Evolutionary conservation across 352 stramenopile genomes (phyloP).

Genomic region (Elongisporangium undulatum): DNA sequence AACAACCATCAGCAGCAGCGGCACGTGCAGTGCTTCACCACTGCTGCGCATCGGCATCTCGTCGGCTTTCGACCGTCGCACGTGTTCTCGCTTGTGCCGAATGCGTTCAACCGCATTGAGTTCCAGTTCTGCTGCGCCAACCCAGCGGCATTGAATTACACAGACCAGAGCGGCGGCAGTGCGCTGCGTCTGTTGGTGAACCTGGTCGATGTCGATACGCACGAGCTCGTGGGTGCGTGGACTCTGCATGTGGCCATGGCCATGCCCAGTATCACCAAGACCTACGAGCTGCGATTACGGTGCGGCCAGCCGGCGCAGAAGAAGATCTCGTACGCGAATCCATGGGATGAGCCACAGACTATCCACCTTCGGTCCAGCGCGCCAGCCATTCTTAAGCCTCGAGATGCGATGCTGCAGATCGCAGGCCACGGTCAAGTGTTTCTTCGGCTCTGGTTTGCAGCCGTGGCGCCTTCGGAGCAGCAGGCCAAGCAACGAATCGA

Average conservation of each 20-base stretch:
- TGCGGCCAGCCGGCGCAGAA: constrained; percentile 65
- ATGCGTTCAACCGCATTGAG: constrained; percentile 91
- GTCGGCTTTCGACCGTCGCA: constrained; percentile 74
- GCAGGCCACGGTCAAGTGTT: constrained; percentile 46
- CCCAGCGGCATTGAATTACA: constrained; percentile 6
- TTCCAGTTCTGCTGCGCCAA: constrained; percentile 68
- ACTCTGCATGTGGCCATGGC: constrained; percentile 71
- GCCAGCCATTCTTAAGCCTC: constrained; percentile 57
- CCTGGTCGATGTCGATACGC: constrained; percentile 88
- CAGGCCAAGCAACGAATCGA: constrained; percentile 6
- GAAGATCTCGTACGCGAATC: constrained; percentile 93
- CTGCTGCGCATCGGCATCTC: constrained; percentile 24
- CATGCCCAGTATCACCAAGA: constrained; percentile 87
- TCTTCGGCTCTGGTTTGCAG: constrained; percentile 43
- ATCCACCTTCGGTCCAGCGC: constrained; percentile 86
- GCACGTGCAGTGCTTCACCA: constrained; percentile 52
- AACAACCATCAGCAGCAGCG: constrained; percentile 17
- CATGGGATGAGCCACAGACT: constrained; percentile 83
- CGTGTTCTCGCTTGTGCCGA: constrained; percentile 84
- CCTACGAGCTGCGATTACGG: constrained; percentile 86
- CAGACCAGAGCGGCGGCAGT: not conserved
- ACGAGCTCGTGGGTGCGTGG: constrained; percentile 90
- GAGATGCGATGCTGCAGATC: constrained; percentile 57
- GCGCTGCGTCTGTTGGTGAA: constrained; percentile 51
- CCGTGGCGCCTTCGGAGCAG: not conserved